Evolutionary conservation across 768 basidiomycete species (phyloP).

Genomic region (Amanita brunnescens): DNA sequence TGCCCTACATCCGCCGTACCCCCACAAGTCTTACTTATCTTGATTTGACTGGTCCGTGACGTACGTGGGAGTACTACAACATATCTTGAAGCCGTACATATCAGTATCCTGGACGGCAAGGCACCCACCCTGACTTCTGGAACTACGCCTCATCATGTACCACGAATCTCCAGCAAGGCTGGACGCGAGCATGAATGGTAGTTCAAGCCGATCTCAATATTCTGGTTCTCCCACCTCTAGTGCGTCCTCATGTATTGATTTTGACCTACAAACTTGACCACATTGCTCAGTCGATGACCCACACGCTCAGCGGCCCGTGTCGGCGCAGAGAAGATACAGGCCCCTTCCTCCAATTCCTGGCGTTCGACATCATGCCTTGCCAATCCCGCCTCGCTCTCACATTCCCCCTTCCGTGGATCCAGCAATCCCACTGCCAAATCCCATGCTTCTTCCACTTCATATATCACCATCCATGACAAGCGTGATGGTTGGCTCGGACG

Average conservation of each 20-base stretch:
- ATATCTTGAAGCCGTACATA: background rate
- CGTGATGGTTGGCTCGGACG: background rate
- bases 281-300: background rate
- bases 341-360: background rate
- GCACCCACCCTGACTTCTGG: background rate
- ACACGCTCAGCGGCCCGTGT: constrained; percentile 1
- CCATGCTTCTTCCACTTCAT: background rate
- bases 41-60: background rate
- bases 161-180: background rate
- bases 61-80: background rate
- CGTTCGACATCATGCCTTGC: background rate
- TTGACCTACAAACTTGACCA: too few relatives aligned
- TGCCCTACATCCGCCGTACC: background rate
- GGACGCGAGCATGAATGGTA: background rate
- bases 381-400: background rate
- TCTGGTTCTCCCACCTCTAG: background rate
- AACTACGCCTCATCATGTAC: background rate
- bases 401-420: background rate
- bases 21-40: background rate
- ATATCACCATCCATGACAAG: background rate
- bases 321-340: background rate
- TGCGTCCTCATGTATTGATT: background rate
- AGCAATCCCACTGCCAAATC: background rate
- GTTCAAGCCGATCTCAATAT: background rate
- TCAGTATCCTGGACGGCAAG: background rate